phyloP scores from a whole-genome alignment of 2,329 filamentous ascomycete genomes.

The Leptosphaerulina australis region DNA sequence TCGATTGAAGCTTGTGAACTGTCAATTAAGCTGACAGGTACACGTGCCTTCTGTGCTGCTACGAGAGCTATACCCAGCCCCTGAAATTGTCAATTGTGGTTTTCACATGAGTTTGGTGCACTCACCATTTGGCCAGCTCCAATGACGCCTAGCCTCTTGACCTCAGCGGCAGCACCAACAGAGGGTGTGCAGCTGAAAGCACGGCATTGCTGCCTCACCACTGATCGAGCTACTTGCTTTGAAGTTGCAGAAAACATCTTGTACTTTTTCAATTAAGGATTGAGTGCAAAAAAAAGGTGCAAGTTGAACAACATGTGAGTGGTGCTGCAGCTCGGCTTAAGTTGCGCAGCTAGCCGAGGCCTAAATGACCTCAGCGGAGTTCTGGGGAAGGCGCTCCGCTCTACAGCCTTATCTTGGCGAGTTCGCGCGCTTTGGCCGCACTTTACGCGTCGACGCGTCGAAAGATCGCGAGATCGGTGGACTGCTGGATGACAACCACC shows the following conservation, averaged over 20 bases:
- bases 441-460: conserved; percentile 47
- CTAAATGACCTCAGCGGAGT: conserved; percentile 14
- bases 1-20: conserved; percentile 81
- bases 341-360: conserved; percentile 14
- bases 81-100: conserved; percentile 56
- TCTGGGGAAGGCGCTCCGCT: conserved; percentile 4
- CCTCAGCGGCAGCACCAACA: conserved; percentile 66
- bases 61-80: conserved; percentile 95
- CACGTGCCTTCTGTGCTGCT: conserved; percentile 79
- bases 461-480: conserved; percentile 21
- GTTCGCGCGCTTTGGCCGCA: conserved; percentile 34
- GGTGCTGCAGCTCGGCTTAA: conserved; percentile 13
- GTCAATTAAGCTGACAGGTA: conserved; percentile 87
- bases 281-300: background rate
- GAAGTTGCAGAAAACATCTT: conserved; percentile 45
- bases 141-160: conserved; percentile 88
- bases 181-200: conserved; percentile 72
- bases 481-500: conserved; percentile 33
- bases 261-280: background rate
- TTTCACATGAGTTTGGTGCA: background rate
- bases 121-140: conserved; percentile 95
- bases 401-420: conserved; percentile 26
- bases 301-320: conserved; percentile 27
- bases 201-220: conserved; percentile 46
- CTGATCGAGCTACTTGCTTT: conserved; percentile 33